These are phyloP conservation scores for Corymbia maculata DNA, from an alignment of 345 rosid species.

Conservation along the genomic window DNA sequence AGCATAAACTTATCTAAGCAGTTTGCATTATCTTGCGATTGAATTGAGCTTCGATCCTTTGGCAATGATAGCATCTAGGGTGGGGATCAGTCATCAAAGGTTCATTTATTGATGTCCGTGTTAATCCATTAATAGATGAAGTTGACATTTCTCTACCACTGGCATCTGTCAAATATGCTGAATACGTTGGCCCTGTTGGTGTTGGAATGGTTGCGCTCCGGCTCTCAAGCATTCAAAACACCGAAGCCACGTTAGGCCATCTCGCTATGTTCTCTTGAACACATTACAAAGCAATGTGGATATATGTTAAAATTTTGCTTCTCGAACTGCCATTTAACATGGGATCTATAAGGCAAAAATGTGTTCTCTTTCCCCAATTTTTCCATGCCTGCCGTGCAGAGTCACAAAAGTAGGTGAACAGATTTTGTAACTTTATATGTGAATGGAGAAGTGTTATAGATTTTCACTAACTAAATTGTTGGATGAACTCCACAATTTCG, in stretches of 20 bases:
- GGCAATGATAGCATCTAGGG: not conserved
- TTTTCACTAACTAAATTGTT: not conserved
- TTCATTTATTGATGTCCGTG: not conserved
- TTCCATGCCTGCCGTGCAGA: not conserved
- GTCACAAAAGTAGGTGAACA: fast-evolving
- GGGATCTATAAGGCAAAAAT: not conserved
- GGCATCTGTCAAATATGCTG: not conserved
- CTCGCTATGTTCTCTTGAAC: not conserved
- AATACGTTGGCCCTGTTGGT: not conserved
- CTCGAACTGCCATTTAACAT: not conserved
- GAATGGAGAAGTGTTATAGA: not conserved
- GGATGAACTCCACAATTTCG: not conserved
- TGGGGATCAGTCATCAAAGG: not conserved
- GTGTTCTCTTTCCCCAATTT: not conserved
- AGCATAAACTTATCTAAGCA: not conserved
- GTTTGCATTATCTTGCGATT: not conserved
- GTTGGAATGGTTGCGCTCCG: not conserved
- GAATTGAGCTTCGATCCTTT: not conserved
- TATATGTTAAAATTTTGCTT: not conserved
- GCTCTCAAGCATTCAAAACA: not conserved
- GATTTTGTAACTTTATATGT: not conserved
- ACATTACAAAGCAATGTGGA: not conserved
- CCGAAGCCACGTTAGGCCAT: not conserved
- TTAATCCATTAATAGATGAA: not conserved
- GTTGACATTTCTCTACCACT: not conserved